Evolutionary conservation across 2,329 filamentous ascomycete genomes (phyloP), one percentile per base, ranked within the genome.

Genomic region (Magnaporthiopsis rhizophila): DNA sequence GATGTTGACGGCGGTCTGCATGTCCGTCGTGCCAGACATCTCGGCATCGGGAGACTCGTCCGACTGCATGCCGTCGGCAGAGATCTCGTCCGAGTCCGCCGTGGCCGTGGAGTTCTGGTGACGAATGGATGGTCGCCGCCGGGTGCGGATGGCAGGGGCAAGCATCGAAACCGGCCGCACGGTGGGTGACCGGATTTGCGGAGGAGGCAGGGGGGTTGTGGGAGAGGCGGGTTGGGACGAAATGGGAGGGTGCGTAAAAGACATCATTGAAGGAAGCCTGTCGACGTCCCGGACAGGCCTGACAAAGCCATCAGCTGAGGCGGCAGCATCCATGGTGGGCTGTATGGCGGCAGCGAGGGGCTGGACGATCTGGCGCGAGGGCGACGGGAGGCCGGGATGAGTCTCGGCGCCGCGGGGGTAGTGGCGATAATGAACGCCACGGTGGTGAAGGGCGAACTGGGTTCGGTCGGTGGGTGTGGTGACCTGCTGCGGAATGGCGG

Each of bases 201-300:
- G 80, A 1, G 89, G 86, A 60, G 89, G 89, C 59, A 90, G 82
- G 18, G 92, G 92, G 0, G 92, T 96, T 8, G 91, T 95, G 0
- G 92, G 92, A 15, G 92, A 97, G 65, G 93, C 90, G 11, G 95
- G 95, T 73, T 96, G 93, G n/a, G 94, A 97, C 58, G 85, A 84
- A 64, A 92, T 78, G 63, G 89, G 88, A 13, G 84, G 81, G 67
- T 89, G 85, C 64, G 88, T 80, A 57, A 88, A 84, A 8, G 89
- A 85, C 59, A 89, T 81, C 88, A 95, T 96, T 63, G 90, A 95
- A 60, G 89, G 91, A 65, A 95, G 83, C 66, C 92, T 87, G 73
- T 98, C 92, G 59, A 86, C 82, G 73, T 96, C 91, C 69, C 91
- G 88, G 50, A 94, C 89, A 9, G 90, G 91, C 62, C 92, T 86